phyloP scores from a whole-genome alignment of 768 basidiomycete species.

The Paxillus involutus region DNA sequence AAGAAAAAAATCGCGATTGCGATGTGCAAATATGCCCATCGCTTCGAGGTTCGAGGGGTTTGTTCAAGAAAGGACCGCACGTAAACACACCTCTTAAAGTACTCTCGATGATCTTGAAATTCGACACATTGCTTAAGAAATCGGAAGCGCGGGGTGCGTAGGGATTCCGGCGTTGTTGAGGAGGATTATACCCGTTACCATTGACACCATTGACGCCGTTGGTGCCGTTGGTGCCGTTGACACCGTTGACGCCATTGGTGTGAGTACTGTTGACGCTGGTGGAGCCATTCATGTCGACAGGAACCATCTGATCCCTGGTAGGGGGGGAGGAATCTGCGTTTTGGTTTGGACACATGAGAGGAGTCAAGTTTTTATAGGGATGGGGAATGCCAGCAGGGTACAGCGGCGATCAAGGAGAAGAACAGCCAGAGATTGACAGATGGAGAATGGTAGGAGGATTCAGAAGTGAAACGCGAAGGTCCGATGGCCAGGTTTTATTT shows the following conservation, averaged over 20 bases:
- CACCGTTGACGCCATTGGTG: slow-evolving; percentile 36
- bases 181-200: slow-evolving; percentile 29
- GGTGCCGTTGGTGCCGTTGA: slow-evolving; percentile 38
- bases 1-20: neutral
- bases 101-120: slow-evolving; percentile 96
- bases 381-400: neutral
- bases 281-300: slow-evolving; percentile 52
- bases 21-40: neutral
- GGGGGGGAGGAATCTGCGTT: slow-evolving; percentile 47
- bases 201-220: slow-evolving; percentile 29
- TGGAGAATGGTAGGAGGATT: neutral
- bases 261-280: slow-evolving; percentile 38
- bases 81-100: slow-evolving; percentile 79
- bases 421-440: neutral
- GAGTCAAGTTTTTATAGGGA: neutral
- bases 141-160: slow-evolving; percentile 92
- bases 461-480: neutral
- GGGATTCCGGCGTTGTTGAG: slow-evolving; percentile 59
- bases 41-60: neutral
- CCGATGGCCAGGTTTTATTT: no score
- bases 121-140: slow-evolving; percentile 88
- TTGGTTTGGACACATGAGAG: slow-evolving; percentile 50
- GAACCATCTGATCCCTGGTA: slow-evolving; percentile 65
- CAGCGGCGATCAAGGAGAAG: neutral
- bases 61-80: neutral